These are phyloP conservation scores for Amborella trichopoda DNA, from an alignment of 164 flowering plant genomes.

Conservation along the genomic window DNA sequence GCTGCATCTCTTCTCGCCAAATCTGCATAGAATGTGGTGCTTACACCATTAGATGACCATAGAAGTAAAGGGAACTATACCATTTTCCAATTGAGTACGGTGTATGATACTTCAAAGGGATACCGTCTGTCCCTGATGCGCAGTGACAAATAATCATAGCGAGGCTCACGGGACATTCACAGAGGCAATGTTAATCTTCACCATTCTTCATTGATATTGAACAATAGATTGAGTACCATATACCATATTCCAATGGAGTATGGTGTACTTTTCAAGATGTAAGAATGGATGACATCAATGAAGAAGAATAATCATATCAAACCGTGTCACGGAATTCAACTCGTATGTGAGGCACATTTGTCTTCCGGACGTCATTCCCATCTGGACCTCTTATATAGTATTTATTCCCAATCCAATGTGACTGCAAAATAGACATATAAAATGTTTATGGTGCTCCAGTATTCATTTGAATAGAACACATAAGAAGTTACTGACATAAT, in stretches of 20 bases:
- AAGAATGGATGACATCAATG: background rate
- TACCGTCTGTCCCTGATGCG: too few relatives aligned
- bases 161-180: too few relatives aligned
- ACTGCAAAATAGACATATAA: constrained; percentile 22
- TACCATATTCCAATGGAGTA: background rate
- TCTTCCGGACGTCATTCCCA: constrained; percentile 90
- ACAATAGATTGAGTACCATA: background rate
- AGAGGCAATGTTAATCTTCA: background rate
- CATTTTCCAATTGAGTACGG: too few relatives aligned
- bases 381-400: constrained; percentile 89
- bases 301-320: constrained; percentile 8
- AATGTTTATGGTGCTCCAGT: background rate
- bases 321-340: constrained; percentile 85
- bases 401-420: constrained; percentile 87
- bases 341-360: constrained; percentile 96
- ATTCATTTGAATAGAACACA: background rate
- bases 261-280: background rate
- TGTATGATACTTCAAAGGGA: too few relatives aligned
- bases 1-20: constrained; percentile 94
- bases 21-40: too few relatives aligned
- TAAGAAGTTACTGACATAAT: background rate
- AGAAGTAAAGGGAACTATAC: too few relatives aligned
- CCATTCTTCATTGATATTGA: background rate
- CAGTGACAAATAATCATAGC: too few relatives aligned
- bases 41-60: too few relatives aligned